A percentile compares a stretch with the other conserved stretches of the same genome.
phyloP scores from a whole-genome alignment of 306 rosid species.

The Sophora flavescens region DNA sequence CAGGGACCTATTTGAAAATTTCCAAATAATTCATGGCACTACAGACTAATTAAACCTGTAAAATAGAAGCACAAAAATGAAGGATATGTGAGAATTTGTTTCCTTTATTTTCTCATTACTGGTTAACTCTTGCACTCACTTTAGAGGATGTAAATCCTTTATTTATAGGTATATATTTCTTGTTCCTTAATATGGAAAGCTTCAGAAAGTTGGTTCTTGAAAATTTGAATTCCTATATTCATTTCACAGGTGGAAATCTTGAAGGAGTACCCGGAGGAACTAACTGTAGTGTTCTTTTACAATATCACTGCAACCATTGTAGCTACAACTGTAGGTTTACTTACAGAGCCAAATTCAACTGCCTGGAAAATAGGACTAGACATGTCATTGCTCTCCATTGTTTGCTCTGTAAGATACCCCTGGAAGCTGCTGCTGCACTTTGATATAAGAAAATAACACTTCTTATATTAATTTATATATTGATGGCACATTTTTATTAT shows the following conservation, averaged over 20 bases:
- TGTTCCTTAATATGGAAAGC: not conserved
- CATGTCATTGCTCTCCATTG: slow-evolving; percentile 69
- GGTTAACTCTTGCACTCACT: not conserved
- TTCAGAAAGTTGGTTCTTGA: slow-evolving; percentile 1
- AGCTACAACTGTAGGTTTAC: slow-evolving; percentile 58
- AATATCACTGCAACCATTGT: slow-evolving; percentile 60
- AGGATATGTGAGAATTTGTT: not conserved
- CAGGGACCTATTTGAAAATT: too few species aligned
- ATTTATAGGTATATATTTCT: slow-evolving; percentile 47
- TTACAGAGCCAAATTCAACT: slow-evolving; percentile 63
- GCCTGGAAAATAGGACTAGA: slow-evolving; percentile 75
- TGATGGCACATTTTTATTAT: not conserved
- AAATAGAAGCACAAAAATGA: not conserved
- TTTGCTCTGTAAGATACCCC: slow-evolving; percentile 75
- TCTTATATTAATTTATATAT: slow-evolving; percentile 22
- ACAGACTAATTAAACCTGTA: not conserved
- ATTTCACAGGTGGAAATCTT: slow-evolving; percentile 72
- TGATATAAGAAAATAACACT: not conserved
- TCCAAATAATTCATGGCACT: too few species aligned
- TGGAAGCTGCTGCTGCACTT: not conserved
- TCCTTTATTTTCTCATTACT: not conserved
- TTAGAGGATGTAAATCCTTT: slow-evolving; percentile 33
- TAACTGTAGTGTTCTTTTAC: slow-evolving; percentile 74
- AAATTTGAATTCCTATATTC: not conserved
- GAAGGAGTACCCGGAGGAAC: slow-evolving; percentile 83